Evolutionary conservation across 2,329 filamentous ascomycete genomes (phyloP).

Genomic region (Diplocarpon mali): DNA sequence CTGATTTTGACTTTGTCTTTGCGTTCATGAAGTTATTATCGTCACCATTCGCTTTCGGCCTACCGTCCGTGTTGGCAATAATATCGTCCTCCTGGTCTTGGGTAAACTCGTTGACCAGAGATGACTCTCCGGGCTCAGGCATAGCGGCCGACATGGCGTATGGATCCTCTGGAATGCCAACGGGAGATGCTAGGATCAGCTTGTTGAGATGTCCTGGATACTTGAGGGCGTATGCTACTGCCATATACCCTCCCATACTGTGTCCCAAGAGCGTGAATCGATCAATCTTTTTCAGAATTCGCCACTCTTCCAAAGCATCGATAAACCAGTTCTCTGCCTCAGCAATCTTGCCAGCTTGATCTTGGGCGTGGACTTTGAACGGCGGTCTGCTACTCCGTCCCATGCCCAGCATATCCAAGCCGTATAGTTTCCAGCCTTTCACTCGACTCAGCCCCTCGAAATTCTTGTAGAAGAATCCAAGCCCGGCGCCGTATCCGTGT

Average conservation of each 20-base stretch:
- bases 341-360: constrained; percentile 64
- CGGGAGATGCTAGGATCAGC: constrained; percentile 86
- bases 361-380: constrained; percentile 78
- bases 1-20: constrained; percentile 31
- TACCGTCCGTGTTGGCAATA: constrained; percentile 29
- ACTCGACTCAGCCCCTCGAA: constrained; percentile 76
- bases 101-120: constrained; percentile 65
- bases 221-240: constrained; percentile 89
- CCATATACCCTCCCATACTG: constrained; percentile 88
- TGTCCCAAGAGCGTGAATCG: constrained; percentile 90
- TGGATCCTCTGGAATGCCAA: constrained; percentile 89
- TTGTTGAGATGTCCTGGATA: constrained; percentile 94
- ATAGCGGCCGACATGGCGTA: constrained; percentile 74
- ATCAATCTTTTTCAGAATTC: constrained; percentile 76
- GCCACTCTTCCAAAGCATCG: constrained; percentile 93
- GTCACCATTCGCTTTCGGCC: constrained; percentile 21
- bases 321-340: constrained; percentile 96
- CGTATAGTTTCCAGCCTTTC: constrained; percentile 79
- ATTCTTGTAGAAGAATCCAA: constrained; percentile 98
- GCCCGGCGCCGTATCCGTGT: constrained; percentile 89
- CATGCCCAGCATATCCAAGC: constrained; percentile 92
- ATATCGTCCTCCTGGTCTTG: constrained; percentile 53
- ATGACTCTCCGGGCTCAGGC: constrained; percentile 65
- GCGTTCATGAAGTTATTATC: constrained; percentile 45
- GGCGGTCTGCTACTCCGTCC: constrained; percentile 74